Base-by-base conservation (phyloP, 768 basidiomycete species). In the Boletus subparvulus region DNA sequence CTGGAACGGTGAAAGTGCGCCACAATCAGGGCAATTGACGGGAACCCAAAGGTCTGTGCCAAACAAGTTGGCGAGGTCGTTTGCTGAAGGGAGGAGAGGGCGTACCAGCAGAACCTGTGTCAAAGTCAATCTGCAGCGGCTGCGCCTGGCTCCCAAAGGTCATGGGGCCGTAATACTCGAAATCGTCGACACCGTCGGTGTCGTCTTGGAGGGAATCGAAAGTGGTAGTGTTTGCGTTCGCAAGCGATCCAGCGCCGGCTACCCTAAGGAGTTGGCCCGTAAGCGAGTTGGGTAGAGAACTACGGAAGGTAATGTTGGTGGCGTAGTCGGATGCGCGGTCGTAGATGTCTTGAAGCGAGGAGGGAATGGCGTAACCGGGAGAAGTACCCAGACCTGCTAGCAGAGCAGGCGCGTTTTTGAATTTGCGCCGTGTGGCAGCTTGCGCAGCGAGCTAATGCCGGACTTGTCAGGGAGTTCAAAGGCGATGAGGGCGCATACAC, bases 31-130 rank as follows among this genome's bases (percentile, higher is more conserved):
- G 62, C 83, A 83, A 43, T 65, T 50, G 14, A 70, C 66, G 30
- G 80, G 76, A 19, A 79, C 67, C 83, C 86, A 88, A n/a, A 86
- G 74, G 65, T 90, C 88, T 35, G 81, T 75, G 19, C 11, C 13
- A n/a, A 28, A 36, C 19, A 5, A 3, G 32, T 35, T 10, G 36
- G 32, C 30, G 26, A 10, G 9, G n/a, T 9, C 0, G 4, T 17
- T 28, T 33, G 9, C 17, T 7, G n/a, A 52, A 14, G 40, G 26
- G 13, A 19, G 33, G 17, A 16, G 17, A 33, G 3, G 40, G 1
- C 59, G 10, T 35, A 69, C 66, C 66, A 19, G 66, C 61, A 8
- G 83, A 85, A 48, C 87, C 85, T 3, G 87, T 88, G 68, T 90
- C 88, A 60, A 88, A 73, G 67, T 86, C 81, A 35, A 88, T 77